Evolutionary conservation across 805 yeast species (phyloP).

Genomic region (Pichia exigua): DNA sequence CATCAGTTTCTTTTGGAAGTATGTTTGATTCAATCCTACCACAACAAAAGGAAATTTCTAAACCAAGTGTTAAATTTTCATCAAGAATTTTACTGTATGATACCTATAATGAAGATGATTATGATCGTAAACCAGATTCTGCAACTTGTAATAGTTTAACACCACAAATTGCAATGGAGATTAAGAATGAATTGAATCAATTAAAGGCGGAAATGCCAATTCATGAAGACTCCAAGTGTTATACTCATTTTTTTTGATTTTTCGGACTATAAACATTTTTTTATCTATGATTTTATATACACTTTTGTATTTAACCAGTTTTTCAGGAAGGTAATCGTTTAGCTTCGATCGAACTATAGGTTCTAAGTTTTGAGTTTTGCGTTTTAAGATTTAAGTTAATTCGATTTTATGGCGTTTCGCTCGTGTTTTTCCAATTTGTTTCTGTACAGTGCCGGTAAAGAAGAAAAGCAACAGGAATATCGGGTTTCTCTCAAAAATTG

Average conservation of each 20-base stretch:
- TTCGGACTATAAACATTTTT: background rate
- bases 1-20: conserved; percentile 16
- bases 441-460: background rate
- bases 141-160: conserved; percentile 91
- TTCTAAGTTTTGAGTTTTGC: too few species aligned
- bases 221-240: conserved; percentile 69
- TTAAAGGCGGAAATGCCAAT: conserved; percentile 76
- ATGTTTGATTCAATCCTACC: conserved; percentile 8
- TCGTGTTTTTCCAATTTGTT: background rate
- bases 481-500: background rate
- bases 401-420: background rate
- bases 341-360: background rate
- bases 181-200: conserved; percentile 76
- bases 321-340: background rate
- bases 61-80: conserved; percentile 47
- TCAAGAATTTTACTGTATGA: conserved; percentile 78
- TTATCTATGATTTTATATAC: background rate
- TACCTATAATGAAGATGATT: conserved; percentile 74
- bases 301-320: background rate
- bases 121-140: conserved; percentile 86
- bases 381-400: too few species aligned
- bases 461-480: background rate
- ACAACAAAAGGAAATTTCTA: conserved; percentile 7
- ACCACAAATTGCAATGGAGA: conserved; percentile 76
- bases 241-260: conserved; percentile 71